These are phyloP conservation scores for Coemansia sp. DNA, from an alignment of 192 early-diverging fungal genomes.

Conservation along the genomic window DNA sequence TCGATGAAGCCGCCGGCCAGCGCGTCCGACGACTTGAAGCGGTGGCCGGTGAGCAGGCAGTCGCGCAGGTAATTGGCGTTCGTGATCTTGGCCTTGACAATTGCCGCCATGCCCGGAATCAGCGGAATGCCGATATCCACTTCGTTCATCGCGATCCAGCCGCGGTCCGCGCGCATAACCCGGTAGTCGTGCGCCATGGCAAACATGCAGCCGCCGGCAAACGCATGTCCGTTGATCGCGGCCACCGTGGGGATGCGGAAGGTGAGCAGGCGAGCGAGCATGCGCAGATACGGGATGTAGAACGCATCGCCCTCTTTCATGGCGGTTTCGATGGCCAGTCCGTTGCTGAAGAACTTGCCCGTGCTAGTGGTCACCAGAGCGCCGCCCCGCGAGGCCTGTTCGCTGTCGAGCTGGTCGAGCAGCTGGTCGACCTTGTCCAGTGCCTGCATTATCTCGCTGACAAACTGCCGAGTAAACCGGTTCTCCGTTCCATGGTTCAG, in stretches of 20 bases:
- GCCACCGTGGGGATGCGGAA: slow-evolving; percentile 70
- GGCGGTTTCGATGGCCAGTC: slow-evolving; percentile 56
- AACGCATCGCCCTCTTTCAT: slow-evolving; percentile 50
- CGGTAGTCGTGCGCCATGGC: slow-evolving; percentile 61
- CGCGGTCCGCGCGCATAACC: slow-evolving; percentile 69
- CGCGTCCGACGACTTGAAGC: slow-evolving; percentile 60
- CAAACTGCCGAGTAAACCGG: slow-evolving; percentile 61
- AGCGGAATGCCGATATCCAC: slow-evolving; percentile 66
- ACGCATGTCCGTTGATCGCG: slow-evolving; percentile 74
- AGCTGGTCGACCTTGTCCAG: slow-evolving; percentile 56
- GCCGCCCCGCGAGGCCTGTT: slow-evolving; percentile 45
- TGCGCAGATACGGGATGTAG: slow-evolving; percentile 48
- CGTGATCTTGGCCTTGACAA: slow-evolving; percentile 61
- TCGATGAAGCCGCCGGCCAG: slow-evolving; percentile 60
- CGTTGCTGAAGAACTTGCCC: slow-evolving; percentile 72
- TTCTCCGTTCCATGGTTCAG: slow-evolving; percentile 62
- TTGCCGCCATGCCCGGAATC: slow-evolving; percentile 63
- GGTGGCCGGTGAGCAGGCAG: slow-evolving; percentile 58
- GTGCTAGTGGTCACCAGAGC: slow-evolving; percentile 60
- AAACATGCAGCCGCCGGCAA: slow-evolving; percentile 73
- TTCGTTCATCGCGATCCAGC: slow-evolving; percentile 76
- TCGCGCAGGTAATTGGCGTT: slow-evolving; percentile 56
- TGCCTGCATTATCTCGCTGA: slow-evolving; percentile 54
- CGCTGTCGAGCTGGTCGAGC: slow-evolving; percentile 32
- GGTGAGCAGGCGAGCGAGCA: slow-evolving; percentile 61